Conservation (phyloP, 257 asterid genomes). For the Jaltomata sinuosa region DNA sequence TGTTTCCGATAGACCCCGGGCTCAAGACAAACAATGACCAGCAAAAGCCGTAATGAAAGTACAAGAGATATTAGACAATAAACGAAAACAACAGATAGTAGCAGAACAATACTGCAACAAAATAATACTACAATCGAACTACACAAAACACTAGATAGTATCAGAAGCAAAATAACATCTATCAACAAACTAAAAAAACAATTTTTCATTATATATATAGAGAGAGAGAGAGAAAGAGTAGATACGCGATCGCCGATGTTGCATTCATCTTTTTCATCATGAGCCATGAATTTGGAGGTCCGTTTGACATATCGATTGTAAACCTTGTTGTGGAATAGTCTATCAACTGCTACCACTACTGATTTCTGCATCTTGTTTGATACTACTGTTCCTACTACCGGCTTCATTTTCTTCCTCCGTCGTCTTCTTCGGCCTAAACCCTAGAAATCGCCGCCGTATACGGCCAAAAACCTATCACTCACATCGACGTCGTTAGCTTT, state of each 20-base stretch:
- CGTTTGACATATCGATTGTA: constrained; percentile 86
- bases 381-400: constrained; percentile 72
- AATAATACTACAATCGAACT: too few species aligned
- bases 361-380: constrained; percentile 93
- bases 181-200: too few species aligned
- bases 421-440: background rate
- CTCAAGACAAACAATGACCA: too few species aligned
- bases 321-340: constrained; percentile 68
- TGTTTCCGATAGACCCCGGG: too few species aligned
- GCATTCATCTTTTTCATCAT: constrained; percentile 60
- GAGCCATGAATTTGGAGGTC: constrained; percentile 94
- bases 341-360: constrained; percentile 87
- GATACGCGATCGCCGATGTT: constrained; percentile 40
- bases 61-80: too few species aligned
- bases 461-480: background rate
- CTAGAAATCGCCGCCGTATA: background rate
- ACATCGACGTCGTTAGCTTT: background rate
- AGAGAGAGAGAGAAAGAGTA: too few species aligned
- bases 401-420: constrained; percentile 42
- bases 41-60: too few species aligned
- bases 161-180: too few species aligned
- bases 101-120: too few species aligned
- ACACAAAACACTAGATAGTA: too few species aligned
- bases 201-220: too few species aligned
- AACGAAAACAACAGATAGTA: too few species aligned